Base-by-base conservation (phyloP, 2,329 filamentous ascomycete genomes). In the Trichoderma koningiopsis region DNA sequence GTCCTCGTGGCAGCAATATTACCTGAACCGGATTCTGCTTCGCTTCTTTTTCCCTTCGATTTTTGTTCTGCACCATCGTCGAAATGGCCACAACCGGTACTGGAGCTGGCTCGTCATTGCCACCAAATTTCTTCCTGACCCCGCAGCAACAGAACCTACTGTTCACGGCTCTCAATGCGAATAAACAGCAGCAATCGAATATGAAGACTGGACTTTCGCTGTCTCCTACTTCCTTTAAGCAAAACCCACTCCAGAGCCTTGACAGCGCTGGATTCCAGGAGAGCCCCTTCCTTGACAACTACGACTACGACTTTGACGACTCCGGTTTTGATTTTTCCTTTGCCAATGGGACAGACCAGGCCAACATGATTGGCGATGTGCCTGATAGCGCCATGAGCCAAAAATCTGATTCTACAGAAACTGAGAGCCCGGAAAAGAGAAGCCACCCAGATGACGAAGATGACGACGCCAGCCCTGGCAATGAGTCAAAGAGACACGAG, bases 201-300 rank as follows among this genome's bases (percentile, higher is more conserved):
- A 10, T 31, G 13, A 69, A 71, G 47, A 19, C 61, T 43, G 74
- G 76, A 29, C 71, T 82, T 67, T 79, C 84, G 60, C 75, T 86
- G 74, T 83, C 86, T 70, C 80, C 87, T 62, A 77, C 77, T 66
- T 80, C 86, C 63, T 78, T 87, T 72, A 83, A 85, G 71, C 81
- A 81, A 65, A 87, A 86, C 13, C 84, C 85, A 19, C 73, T 78
- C 58, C 81, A 83, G 73, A 76, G 75, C 31, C 82, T 84, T 49
- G 74, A 73, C 47, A 61, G 59, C 52, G 68, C 74, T 68, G 86
- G 83, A 72, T 86, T 88, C 56, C 88, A 93, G 37, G 91, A 94
- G 60, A 96, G 91, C 72, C 93, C 94, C 0, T 94, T 90, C 76
- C 85, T 96, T 69, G 93, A 97, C 77, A 79, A 78, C 72, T 96